phyloP scores from a whole-genome alignment of 352 stramenopile species.

The Hyaloperonospora brassicae region DNA sequence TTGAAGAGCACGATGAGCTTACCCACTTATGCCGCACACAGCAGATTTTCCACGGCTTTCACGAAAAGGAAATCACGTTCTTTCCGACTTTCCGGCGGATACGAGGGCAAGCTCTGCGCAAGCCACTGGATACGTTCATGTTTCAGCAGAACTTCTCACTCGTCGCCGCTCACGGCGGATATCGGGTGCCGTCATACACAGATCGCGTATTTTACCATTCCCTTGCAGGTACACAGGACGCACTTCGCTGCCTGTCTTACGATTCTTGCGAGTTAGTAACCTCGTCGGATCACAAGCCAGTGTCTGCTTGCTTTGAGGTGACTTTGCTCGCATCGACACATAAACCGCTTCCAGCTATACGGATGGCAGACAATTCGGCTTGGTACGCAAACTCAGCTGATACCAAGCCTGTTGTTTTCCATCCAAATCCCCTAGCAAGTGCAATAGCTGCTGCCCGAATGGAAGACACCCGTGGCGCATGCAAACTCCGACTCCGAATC shows the following conservation, averaged over 20 bases:
- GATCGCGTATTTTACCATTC: slow-evolving; percentile 83
- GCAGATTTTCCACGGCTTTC: slow-evolving; percentile 75
- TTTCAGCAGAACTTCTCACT: slow-evolving; percentile 63
- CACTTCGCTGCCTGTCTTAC: slow-evolving; percentile 62
- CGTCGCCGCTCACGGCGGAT: slow-evolving; percentile 41
- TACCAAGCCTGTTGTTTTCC: slow-evolving; percentile 38
- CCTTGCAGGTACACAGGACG: slow-evolving; percentile 44
- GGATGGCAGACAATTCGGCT: slow-evolving; percentile 18
- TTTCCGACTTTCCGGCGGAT: slow-evolving; percentile 76
- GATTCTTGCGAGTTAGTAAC: slow-evolving; percentile 66
- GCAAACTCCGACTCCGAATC: slow-evolving; percentile 52
- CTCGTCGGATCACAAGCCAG: slow-evolving; percentile 80
- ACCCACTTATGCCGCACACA: slow-evolving; percentile 45
- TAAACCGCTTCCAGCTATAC: slow-evolving; percentile 4
- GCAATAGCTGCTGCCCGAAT: slow-evolving; percentile 32
- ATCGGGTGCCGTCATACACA: slow-evolving; percentile 84
- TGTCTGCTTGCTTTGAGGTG: slow-evolving; percentile 58
- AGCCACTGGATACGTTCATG: slow-evolving; percentile 21
- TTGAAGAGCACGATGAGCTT: slow-evolving; percentile 71
- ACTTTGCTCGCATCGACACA: slow-evolving; percentile 12
- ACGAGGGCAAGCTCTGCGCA: slow-evolving; percentile 36
- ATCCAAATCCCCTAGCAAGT: slow-evolving; percentile 7
- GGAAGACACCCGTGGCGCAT: slow-evolving; percentile 52
- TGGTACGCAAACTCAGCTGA: slow-evolving; percentile 44
- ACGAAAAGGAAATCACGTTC: slow-evolving; percentile 63